Evolutionary conservation across 805 yeast species (phyloP).

Genomic region (Saccharomycopsis selenospora): DNA sequence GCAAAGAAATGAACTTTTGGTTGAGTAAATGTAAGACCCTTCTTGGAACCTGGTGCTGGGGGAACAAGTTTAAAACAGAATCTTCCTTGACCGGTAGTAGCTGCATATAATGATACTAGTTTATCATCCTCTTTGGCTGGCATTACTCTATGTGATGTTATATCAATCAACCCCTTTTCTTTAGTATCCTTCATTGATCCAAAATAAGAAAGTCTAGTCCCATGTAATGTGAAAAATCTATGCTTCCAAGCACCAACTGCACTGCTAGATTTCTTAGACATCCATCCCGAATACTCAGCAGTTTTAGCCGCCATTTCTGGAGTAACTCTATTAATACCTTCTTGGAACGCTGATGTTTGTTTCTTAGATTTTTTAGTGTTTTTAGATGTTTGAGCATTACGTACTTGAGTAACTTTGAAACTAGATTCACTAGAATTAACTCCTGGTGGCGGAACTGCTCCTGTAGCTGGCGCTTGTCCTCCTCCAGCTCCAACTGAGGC

Average conservation of each 20-base stretch:
- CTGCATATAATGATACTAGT: constrained; percentile 79
- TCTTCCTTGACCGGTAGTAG: constrained; percentile 90
- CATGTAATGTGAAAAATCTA: constrained; percentile 78
- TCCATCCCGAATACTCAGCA: constrained; percentile 87
- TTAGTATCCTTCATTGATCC: constrained; percentile 66
- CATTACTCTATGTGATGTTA: constrained; percentile 86
- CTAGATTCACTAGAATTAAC: constrained; percentile 2
- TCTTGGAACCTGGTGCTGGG: constrained; percentile 94
- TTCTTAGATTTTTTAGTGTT: constrained; percentile 40
- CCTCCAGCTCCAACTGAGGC: no score
- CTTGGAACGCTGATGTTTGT: constrained; percentile 74
- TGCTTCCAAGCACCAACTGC: constrained; percentile 89
- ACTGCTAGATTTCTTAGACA: constrained; percentile 84
- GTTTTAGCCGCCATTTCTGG: constrained; percentile 73
- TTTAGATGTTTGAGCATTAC: constrained; percentile 20
- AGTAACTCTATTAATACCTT: constrained; percentile 71
- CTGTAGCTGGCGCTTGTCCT: no score
- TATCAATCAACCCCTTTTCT: constrained; percentile 91
- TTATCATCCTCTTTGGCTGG: constrained; percentile 83
- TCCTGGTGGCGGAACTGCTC: constrained; percentile 33
- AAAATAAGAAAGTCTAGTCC: constrained; percentile 87
- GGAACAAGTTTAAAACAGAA: constrained; percentile 89
- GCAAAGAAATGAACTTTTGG: constrained; percentile 96
- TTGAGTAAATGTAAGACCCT: constrained; percentile 92
- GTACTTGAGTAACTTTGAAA: constrained; percentile 19